phyloP scores from a whole-genome alignment of 768 basidiomycete species.

The Amanita polypyramis region DNA sequence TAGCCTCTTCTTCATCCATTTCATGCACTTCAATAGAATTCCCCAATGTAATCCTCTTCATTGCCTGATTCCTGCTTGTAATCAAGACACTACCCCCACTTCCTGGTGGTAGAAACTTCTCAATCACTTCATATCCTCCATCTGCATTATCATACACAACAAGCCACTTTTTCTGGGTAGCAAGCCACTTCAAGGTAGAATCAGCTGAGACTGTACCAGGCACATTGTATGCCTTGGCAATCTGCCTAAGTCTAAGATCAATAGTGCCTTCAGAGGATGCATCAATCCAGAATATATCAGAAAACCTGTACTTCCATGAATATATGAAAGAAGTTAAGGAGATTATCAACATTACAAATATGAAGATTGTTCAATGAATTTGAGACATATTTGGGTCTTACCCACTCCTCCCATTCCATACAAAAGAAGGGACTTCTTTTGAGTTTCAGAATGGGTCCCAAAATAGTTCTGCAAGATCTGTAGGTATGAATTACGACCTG shows the following conservation, averaged over 20 bases:
- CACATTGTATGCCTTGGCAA: constrained; percentile 6
- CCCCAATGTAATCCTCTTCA: constrained; percentile 5
- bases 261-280: constrained; percentile 12
- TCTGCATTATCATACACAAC: constrained; percentile 15
- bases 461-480: constrained; percentile 9
- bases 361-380: background rate
- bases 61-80: constrained; percentile 10
- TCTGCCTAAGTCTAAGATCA: constrained; percentile 1
- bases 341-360: background rate
- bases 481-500: constrained; percentile 8
- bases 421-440: constrained; percentile 9
- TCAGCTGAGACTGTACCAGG: background rate
- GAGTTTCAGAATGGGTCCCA: background rate
- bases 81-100: constrained; percentile 12
- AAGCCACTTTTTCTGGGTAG: constrained; percentile 9
- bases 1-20: constrained; percentile 12
- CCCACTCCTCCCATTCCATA: constrained; percentile 14
- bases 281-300: constrained; percentile 15
- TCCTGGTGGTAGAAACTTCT: constrained; percentile 11
- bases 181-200: constrained; percentile 10
- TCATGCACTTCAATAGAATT: constrained; percentile 8
- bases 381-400: constrained; percentile 3
- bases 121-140: constrained; percentile 6
- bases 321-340: background rate
- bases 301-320: constrained; percentile 11